Evolutionary conservation across 1,284 basidiomycete species (phyloP), one percentile per base, ranked within the genome.

Genomic region (Phylloporus gajari): DNA sequence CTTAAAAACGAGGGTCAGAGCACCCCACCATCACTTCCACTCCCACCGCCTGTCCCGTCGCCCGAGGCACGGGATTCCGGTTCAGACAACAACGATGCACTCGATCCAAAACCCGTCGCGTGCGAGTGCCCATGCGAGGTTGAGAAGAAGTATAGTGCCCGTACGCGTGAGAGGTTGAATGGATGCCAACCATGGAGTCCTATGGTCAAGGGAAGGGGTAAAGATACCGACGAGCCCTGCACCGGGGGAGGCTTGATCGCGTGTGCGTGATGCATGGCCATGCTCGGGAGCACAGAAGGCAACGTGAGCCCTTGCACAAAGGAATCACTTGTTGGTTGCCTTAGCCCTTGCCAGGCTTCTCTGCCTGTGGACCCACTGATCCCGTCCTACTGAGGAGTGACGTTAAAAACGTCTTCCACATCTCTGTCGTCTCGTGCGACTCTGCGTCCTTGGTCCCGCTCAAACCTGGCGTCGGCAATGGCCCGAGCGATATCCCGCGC

Each of bases 391-490:
- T 87, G n/a, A 91, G 80, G 35, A 92, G 93, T 27, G 91, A 94
- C 62, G 89, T 87, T 84, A 94, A 88, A 77, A 91, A 94, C n/a
- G n/a, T n/a, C 76, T 88, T 93, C 93, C 93, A 94, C 76, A 93
- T 91, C 69, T 94, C 91, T 67, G 87, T 85, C 77, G 93, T 78
- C 75, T 93, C 91, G 72, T 86, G 85, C 73, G 85, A 84, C 64
- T 91, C 91, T 42, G 81, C 89, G 1, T 25, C 23, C 85, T 75
- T 86, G 21, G 23, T 60, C 81, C 73, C 85, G 79, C 40, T 69
- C 32, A 73, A 61, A 6, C 76, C 78, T 0, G 82, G 77, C 21
- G 77, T 79, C 9, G 75, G 74, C 35, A 82, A 38, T 17, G 79
- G 68, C 13, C 75, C 72, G 30, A 74, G 67, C 1, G 76, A 82